phyloP scores from a whole-genome alignment of 2,329 filamentous ascomycete genomes.

The Aspergillus fischeri region DNA sequence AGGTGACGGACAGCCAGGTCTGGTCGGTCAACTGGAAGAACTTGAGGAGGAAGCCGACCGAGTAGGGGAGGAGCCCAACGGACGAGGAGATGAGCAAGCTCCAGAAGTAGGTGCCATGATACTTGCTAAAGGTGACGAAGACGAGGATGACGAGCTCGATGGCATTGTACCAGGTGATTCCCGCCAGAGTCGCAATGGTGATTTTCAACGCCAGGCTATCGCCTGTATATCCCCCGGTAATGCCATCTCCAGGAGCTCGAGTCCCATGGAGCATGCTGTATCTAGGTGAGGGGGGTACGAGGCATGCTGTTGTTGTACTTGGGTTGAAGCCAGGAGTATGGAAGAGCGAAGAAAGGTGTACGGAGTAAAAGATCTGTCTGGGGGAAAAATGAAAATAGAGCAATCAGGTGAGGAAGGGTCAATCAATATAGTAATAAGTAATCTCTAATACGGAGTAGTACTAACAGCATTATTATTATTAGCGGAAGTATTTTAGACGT shows the following conservation, averaged over 20 bases:
- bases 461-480: background rate
- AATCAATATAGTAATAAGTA: background rate
- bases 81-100: conserved; percentile 43
- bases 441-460: background rate
- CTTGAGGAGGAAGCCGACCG: conserved; percentile 46
- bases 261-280: conserved; percentile 22
- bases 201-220: conserved; percentile 36
- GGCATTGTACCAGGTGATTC: conserved; percentile 49
- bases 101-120: conserved; percentile 49
- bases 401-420: background rate
- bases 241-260: conserved; percentile 28
- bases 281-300: conserved; percentile 2
- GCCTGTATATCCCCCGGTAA: conserved; percentile 35
- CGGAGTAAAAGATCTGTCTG: too few species aligned
- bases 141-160: conserved; percentile 47
- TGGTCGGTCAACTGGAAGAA: conserved; percentile 39
- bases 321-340: conserved; percentile 2
- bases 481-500: background rate
- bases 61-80: conserved; percentile 43
- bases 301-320: conserved; percentile 1
- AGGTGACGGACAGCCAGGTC: conserved; percentile 37
- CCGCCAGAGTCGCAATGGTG: conserved; percentile 45
- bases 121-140: conserved; percentile 46
- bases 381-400: background rate
- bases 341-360: background rate